A percentile compares a stretch with the other conserved stretches of the same genome.
Conservation (phyloP, 257 asterid genomes). For the Osmanthus fragrans region DNA sequence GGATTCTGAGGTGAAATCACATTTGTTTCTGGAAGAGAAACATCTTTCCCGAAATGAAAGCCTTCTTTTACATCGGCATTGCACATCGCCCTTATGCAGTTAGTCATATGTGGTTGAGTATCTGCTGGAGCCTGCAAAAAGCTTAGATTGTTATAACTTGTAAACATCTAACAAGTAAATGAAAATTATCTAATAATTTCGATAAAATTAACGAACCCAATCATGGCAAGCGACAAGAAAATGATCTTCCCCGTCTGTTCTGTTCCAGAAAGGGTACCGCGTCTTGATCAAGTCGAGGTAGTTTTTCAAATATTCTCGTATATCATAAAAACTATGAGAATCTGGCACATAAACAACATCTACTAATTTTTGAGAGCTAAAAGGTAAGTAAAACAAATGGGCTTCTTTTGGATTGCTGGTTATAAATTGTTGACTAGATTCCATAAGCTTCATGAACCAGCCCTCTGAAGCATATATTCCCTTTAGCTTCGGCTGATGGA, state of each 20-base stretch:
- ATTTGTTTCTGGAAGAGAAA: slow-evolving; percentile 63
- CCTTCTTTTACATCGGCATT: slow-evolving; percentile 65
- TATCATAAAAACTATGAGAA: slow-evolving; percentile 54
- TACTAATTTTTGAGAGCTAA: slow-evolving; percentile 58
- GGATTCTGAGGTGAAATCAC: slow-evolving; percentile 39
- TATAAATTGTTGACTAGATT: slow-evolving; percentile 50
- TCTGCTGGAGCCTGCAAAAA: slow-evolving; percentile 68
- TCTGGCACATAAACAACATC: slow-evolving; percentile 52
- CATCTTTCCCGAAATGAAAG: slow-evolving; percentile 59
- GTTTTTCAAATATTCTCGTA: slow-evolving; percentile 47
- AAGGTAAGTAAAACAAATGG: slow-evolving; percentile 73
- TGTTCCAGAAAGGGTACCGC: slow-evolving; percentile 57
- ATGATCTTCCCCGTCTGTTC: slow-evolving; percentile 71
- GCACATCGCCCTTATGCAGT: slow-evolving; percentile 70
- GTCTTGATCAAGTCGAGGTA: slow-evolving; percentile 56
- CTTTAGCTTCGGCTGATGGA: slow-evolving; percentile 58
- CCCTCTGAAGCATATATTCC: slow-evolving; percentile 88
- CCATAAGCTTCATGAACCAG: slow-evolving; percentile 79
- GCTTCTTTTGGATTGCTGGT: slow-evolving; percentile 54
- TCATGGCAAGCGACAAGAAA: slow-evolving; percentile 88
- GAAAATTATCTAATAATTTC: not conserved
- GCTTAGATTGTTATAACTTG: not conserved
- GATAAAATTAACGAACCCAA: slow-evolving; percentile 51
- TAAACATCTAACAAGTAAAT: not conserved
- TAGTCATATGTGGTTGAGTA: slow-evolving; percentile 57